phyloP scores from a whole-genome alignment of 139 green algal genomes.

The Coccomyxa sp. region DNA sequence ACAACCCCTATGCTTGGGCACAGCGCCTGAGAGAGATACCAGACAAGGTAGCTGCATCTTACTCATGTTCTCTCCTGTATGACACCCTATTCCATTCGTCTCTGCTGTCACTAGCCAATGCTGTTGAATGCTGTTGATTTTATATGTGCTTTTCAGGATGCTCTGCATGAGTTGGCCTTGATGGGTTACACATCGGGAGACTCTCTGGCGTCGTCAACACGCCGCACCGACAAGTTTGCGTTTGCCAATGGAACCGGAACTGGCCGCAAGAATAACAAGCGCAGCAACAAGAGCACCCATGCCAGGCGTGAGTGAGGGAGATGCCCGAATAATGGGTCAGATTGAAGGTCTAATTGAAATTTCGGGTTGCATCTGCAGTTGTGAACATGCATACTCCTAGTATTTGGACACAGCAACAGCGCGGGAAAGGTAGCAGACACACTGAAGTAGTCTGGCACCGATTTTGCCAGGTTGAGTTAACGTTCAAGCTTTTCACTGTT shows the following conservation, averaged over 20 bases:
- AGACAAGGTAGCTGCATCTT: conserved; percentile 34
- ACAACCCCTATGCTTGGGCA: conserved; percentile 52
- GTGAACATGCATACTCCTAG: too few relatives aligned
- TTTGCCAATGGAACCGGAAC: conserved; percentile 19
- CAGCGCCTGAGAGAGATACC: conserved; percentile 39
- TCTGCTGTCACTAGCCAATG: neutral
- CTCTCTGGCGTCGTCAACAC: neutral
- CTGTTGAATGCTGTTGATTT: neutral
- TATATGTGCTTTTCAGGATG: conserved; percentile 11
- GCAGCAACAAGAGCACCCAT: neutral
- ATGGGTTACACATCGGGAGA: conserved; percentile 27
- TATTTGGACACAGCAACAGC: too few relatives aligned
- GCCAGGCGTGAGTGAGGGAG: neutral
- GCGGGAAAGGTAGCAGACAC: too few relatives aligned
- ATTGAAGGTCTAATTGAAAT: too few relatives aligned
- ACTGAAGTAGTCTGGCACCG: too few relatives aligned
- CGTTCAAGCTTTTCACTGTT: too few relatives aligned
- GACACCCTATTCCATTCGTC: neutral
- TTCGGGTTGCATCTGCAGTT: too few relatives aligned
- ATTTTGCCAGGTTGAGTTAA: too few relatives aligned
- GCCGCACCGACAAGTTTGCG: conserved; percentile 18
- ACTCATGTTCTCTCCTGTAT: neutral
- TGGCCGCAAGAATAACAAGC: neutral
- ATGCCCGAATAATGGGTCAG: too few relatives aligned
- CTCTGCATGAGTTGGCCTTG: conserved; percentile 30